Evolutionary conservation across 768 basidiomycete species (phyloP), one percentile per base, ranked within the genome.

Genomic region (Suillus brevipes): DNA sequence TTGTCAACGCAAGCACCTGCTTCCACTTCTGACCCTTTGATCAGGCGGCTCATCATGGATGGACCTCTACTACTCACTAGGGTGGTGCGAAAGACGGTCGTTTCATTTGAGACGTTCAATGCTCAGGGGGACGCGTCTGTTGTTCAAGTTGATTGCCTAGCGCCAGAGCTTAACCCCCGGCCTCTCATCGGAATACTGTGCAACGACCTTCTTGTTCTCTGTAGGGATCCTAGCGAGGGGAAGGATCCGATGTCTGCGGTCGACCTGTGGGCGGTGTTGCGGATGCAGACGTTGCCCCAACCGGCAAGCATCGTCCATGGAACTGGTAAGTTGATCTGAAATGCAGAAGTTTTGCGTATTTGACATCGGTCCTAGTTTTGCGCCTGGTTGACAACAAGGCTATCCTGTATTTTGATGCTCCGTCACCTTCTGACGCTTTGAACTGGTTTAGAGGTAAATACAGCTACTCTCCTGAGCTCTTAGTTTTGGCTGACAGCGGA

Each of bases 191-290:
- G 91, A 31, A 88, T 97, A 64, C 78, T 97, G 37, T 96, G 95
- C 79, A 96, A 95, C 73, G 97, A 99, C 76, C 81, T 99, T 62
- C 79, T 99, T 71, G 95, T 99, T 18, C 81, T 99, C 57, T 95
- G 93, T 76, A 88, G 92, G 66, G 94, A 96, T 76, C 89, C 92
- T 12, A 87, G 90, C 13, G 88, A 89, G 47, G 92, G 92, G 53
- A 84, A 85, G 68, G 95, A 97, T 68, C 88, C 86, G 28, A 79
- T 81, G 55, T 88, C 87, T 4, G 78, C 73, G 28, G 94, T 98
- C 37, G 96, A 99, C 73, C 82, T 99, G n/a, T 98, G 94, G 91
- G 95, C 95, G 40, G 97, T 98, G 38, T 79, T 99, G 66, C 85
- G 97, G 50, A 95, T 99, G 94, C 94, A 96, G 76, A 97, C 95